phyloP scores from a whole-genome alignment of 2,329 filamentous ascomycete species.

The Zymoseptoria tritici region DNA sequence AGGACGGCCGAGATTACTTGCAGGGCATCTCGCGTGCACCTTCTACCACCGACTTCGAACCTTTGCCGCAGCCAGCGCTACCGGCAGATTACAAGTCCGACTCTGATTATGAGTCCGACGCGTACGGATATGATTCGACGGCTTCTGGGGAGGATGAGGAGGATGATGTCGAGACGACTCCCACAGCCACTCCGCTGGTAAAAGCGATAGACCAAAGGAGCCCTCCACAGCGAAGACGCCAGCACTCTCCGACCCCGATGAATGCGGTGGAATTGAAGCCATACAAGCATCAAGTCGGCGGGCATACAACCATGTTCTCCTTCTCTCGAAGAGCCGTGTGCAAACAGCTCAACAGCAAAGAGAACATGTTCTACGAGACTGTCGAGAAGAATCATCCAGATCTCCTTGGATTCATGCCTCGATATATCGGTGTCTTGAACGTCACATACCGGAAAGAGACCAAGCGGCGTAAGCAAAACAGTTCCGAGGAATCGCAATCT shows the following conservation, averaged over 20 bases:
- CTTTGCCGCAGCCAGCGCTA: constrained; percentile 13
- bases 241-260: constrained; percentile 51
- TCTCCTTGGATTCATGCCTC: constrained; percentile 81
- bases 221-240: constrained; percentile 4
- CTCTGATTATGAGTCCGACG: constrained; percentile 32
- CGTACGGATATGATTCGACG: constrained; percentile 46
- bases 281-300: constrained; percentile 94
- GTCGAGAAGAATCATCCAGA: constrained; percentile 88
- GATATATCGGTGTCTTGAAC: constrained; percentile 94
- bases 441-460: constrained; percentile 87
- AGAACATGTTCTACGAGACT: constrained; percentile 98
- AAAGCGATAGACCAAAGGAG: constrained; percentile 19
- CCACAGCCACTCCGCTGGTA: constrained; percentile 28
- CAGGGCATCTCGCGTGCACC: constrained; percentile 44
- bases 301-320: constrained; percentile 91
- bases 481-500: constrained; percentile 27
- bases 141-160: constrained; percentile 41
- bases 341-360: constrained; percentile 95
- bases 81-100: constrained; percentile 24
- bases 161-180: constrained; percentile 10
- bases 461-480: constrained; percentile 38
- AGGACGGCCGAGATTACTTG: constrained; percentile 53
- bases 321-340: constrained; percentile 93
- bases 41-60: constrained; percentile 11
- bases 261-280: constrained; percentile 94